Base-by-base conservation (phyloP, 331 rosid genomes). In the Malus hybrid region DNA sequence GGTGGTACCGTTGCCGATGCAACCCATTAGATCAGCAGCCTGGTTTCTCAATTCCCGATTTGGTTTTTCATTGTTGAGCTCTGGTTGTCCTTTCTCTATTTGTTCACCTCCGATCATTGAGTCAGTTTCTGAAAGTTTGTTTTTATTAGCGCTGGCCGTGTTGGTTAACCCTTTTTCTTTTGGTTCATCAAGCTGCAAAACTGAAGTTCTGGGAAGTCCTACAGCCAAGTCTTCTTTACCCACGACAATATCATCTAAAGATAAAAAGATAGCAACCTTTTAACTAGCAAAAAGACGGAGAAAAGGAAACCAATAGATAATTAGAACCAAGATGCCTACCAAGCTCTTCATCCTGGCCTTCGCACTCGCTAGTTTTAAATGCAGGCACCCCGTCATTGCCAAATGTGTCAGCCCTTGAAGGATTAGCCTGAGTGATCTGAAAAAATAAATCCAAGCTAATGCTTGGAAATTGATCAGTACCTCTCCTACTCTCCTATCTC, bases 201-300 rank as follows among this genome's bases (percentile, higher is more conserved):
- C 61, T 34, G 73, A 74, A 50, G 22, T 63, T 66, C 77, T 57
- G 20, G 77, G 72, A 14, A 69, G 52, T n/a, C 79, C 75, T 0
- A 46, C 56, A 66, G 62, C 64, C 83, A 75, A 81, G 72, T 68
- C 83, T 63, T 71, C 24, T 24, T 24, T 81, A 61, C 78, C 81
- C 65, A 53, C 33, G 78, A 34, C 8, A 71, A 26, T 20, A 64
- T 60, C 46, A 57, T 22, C 77, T 71, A 42, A 77, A 22, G 44
- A 9, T 24, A 24, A 24, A 24, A 24, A 24, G 24, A 24, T 24
- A 24, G 24, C 24, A 24, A 24, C 24, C 24, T 24, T 24, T 24
- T 24, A 24, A 24, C 24, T 24, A 24, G 24, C 24, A 10, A 10
- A 34, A n/a, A 28, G 34, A 39, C 1, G 48, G 36, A 70, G 68